Evolutionary conservation across 2,329 filamentous ascomycete species (phyloP).

Genomic region (Penicillium sumatraense): DNA sequence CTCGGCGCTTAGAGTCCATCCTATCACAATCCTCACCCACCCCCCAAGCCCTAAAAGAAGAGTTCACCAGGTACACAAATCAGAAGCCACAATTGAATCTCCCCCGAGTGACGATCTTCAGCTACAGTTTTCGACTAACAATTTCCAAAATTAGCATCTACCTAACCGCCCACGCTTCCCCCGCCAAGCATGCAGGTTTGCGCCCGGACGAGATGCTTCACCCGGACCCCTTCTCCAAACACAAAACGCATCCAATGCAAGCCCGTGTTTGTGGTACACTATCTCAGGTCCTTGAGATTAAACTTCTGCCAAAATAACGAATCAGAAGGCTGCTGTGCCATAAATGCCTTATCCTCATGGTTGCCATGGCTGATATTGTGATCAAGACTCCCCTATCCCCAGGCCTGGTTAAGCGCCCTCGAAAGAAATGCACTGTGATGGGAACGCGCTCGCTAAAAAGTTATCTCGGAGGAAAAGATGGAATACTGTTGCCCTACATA

Average conservation of each 20-base stretch:
- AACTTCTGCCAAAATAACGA: constrained; percentile 1
- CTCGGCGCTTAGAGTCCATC: constrained; percentile 24
- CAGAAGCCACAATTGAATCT: not conserved
- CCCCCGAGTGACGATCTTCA: not conserved
- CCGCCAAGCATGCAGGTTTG: constrained; percentile 27
- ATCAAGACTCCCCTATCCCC: constrained; percentile 5
- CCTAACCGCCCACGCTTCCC: constrained; percentile 2
- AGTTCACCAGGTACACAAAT: constrained; percentile 10
- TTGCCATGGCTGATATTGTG: not conserved
- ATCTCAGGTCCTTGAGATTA: constrained; percentile 6
- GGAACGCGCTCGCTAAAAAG: constrained; percentile 15
- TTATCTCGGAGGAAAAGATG: not conserved
- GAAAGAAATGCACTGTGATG: constrained; percentile 17
- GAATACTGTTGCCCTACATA: constrained; percentile 15
- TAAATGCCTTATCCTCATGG: not conserved
- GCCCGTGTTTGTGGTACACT: constrained; percentile 6
- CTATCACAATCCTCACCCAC: constrained; percentile 18
- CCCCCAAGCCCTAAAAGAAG: not conserved
- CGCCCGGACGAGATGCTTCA: constrained; percentile 14
- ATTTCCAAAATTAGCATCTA: constrained; percentile 16
- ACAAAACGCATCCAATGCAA: not conserved
- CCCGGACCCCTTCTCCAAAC: not conserved
- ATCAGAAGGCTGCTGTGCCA: constrained; percentile 10
- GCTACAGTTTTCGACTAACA: not conserved
- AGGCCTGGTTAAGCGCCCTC: constrained; percentile 12